Conservation (phyloP, 1,139 yeast species). For the Blastobotrys indianensis region DNA sequence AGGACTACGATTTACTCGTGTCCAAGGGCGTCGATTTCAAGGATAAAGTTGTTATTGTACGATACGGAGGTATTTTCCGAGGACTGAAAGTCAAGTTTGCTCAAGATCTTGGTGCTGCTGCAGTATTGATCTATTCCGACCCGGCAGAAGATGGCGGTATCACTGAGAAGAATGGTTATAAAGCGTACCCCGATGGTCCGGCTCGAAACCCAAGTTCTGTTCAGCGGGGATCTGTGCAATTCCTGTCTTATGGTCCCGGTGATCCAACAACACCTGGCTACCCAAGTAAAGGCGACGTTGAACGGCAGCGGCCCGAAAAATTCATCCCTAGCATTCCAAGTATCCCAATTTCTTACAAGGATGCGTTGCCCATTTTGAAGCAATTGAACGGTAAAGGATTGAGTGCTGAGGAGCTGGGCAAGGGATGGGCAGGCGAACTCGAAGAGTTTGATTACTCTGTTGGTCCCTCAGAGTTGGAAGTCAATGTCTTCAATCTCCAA, state of each 20-base stretch:
- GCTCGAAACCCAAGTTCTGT: slow-evolving; percentile 65
- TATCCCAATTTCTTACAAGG: slow-evolving; percentile 54
- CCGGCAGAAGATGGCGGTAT: slow-evolving; percentile 57
- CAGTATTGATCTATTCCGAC: slow-evolving; percentile 56
- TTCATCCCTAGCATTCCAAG: slow-evolving; percentile 58
- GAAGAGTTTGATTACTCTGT: slow-evolving; percentile 46
- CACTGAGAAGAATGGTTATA: slow-evolving; percentile 45
- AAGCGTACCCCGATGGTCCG: slow-evolving; percentile 60
- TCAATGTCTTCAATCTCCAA: slow-evolving; percentile 51
- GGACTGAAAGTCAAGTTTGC: slow-evolving; percentile 67
- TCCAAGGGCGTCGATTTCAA: slow-evolving; percentile 43
- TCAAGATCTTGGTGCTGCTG: slow-evolving; percentile 56
- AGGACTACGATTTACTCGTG: slow-evolving; percentile 46
- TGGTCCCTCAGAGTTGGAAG: slow-evolving; percentile 54
- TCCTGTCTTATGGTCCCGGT: slow-evolving; percentile 71
- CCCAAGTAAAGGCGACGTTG: slow-evolving; percentile 51
- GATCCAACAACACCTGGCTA: slow-evolving; percentile 89
- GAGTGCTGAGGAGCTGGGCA: slow-evolving; percentile 30
- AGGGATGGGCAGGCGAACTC: slow-evolving; percentile 46
- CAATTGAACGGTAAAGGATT: slow-evolving; percentile 52
- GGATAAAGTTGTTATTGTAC: slow-evolving; percentile 52
- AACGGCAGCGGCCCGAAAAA: slow-evolving; percentile 43
- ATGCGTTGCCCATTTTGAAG: slow-evolving; percentile 50
- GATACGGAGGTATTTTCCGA: slow-evolving; percentile 56
- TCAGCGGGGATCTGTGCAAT: slow-evolving; percentile 81